Conservation (phyloP, 2,329 filamentous ascomycete species). For the Myriangium duriaei region DNA sequence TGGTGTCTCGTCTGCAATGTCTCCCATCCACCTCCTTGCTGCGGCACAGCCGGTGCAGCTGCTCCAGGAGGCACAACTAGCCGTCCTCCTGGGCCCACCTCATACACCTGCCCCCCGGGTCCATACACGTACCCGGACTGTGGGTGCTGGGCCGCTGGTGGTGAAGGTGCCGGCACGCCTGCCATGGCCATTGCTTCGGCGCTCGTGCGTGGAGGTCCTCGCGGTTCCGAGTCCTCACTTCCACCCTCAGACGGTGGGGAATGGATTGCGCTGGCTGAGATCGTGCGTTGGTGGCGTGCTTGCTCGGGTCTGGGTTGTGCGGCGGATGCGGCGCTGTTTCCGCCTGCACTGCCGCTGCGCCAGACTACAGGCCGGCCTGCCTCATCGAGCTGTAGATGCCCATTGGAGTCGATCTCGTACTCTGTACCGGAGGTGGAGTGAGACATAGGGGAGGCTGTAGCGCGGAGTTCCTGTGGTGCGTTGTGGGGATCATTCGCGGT, state of each 20-base stretch:
- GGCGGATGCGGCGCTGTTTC: constrained; percentile 21
- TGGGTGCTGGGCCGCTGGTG: constrained; percentile 20
- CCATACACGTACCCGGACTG: constrained; percentile 13
- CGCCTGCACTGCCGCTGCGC: no score
- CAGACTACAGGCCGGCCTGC: constrained; percentile 48
- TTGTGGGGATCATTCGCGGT: constrained; percentile 7
- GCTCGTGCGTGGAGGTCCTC: neutral
- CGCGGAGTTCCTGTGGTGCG: constrained; percentile 22
- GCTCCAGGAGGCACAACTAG: neutral
- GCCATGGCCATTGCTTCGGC: neutral
- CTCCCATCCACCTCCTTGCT: constrained; percentile 58
- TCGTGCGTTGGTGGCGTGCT: neutral
- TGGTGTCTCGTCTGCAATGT: constrained; percentile 60
- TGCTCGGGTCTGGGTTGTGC: neutral
- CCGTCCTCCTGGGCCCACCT: constrained; percentile 12
- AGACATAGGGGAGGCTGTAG: constrained; percentile 34
- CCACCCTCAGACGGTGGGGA: neutral
- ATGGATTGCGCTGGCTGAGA: neutral
- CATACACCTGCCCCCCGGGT: constrained; percentile 5
- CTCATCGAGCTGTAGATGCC: constrained; percentile 48
- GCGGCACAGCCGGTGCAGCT: constrained; percentile 17
- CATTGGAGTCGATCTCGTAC: constrained; percentile 52
- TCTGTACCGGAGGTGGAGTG: constrained; percentile 56
- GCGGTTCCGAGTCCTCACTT: neutral
- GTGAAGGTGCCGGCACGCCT: constrained; percentile 21